Evolutionary conservation across 2,329 filamentous ascomycete species (phyloP).

Genomic region (Colletotrichum abscissum): DNA sequence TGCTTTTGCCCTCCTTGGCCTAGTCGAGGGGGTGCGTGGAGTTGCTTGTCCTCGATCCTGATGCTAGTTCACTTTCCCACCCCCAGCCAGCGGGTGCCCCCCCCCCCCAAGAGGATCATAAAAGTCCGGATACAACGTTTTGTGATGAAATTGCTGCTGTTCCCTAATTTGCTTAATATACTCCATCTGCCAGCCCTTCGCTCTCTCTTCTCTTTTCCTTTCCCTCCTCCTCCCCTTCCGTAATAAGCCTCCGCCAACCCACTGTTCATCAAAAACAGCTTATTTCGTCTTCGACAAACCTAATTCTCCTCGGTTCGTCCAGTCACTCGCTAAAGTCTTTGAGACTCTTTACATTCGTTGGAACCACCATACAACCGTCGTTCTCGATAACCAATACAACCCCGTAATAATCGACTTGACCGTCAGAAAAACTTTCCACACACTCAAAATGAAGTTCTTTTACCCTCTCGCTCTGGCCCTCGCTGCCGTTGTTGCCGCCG

Average conservation of each 20-base stretch:
- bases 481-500: conserved; percentile 43
- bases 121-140: conserved; percentile 31
- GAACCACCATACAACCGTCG: conserved; percentile 5
- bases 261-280: conserved; percentile 22
- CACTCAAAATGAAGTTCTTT: conserved; percentile 58
- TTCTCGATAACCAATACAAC: not conserved
- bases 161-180: conserved; percentile 34
- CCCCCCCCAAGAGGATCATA: conserved; percentile 18
- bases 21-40: conserved; percentile 17
- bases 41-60: conserved; percentile 16
- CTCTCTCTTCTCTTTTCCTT: not conserved
- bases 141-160: conserved; percentile 30
- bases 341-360: conserved; percentile 28
- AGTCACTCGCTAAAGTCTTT: conserved; percentile 30
- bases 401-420: not conserved
- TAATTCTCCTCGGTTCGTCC: conserved; percentile 26
- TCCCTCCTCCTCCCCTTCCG: conserved; percentile 19
- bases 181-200: not conserved
- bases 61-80: conserved; percentile 22
- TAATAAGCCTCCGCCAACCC: conserved; percentile 32
- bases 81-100: conserved; percentile 17
- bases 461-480: conserved; percentile 52
- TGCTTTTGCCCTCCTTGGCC: conserved; percentile 23
- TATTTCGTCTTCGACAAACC: conserved; percentile 15
- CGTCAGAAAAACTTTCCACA: not conserved